These are phyloP conservation scores for Phytopythium chamaehyphon DNA, from an alignment of 352 stramenopile genomes.

Conservation along the genomic window DNA sequence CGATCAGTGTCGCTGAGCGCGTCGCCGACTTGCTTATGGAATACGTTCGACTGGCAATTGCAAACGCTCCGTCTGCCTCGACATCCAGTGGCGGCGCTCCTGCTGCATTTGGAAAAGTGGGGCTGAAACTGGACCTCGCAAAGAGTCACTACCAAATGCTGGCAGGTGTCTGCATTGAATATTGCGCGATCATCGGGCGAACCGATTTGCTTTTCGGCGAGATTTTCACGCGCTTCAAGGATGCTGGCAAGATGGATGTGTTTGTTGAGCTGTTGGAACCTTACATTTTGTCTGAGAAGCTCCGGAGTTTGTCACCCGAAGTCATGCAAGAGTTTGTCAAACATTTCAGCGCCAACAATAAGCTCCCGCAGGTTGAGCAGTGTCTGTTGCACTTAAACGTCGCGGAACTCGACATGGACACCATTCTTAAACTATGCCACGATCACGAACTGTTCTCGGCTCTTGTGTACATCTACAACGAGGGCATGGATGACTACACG, in stretches of 20 bases:
- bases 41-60: conserved; percentile 85
- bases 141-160: conserved; percentile 96
- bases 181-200: conserved; percentile 86
- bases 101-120: conserved; percentile 41
- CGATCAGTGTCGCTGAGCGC: conserved; percentile 86
- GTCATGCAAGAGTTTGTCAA: conserved; percentile 93
- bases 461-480: conserved; percentile 94
- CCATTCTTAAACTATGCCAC: conserved; percentile 89
- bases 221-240: conserved; percentile 86
- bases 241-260: conserved; percentile 76
- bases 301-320: conserved; percentile 89
- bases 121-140: conserved; percentile 84
- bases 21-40: conserved; percentile 88
- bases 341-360: conserved; percentile 87
- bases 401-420: conserved; percentile 92
- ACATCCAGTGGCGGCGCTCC: conserved; percentile 8
- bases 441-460: conserved; percentile 92
- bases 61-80: conserved; percentile 47
- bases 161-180: conserved; percentile 94
- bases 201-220: conserved; percentile 85
- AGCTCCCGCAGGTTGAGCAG: conserved; percentile 88
- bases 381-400: conserved; percentile 94
- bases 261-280: conserved; percentile 93
- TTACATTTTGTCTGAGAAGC: conserved; percentile 93
- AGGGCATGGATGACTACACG: conserved; percentile 90